Conservation (phyloP, 2,329 filamentous ascomycete species). For the Emergomyces orientalis region DNA sequence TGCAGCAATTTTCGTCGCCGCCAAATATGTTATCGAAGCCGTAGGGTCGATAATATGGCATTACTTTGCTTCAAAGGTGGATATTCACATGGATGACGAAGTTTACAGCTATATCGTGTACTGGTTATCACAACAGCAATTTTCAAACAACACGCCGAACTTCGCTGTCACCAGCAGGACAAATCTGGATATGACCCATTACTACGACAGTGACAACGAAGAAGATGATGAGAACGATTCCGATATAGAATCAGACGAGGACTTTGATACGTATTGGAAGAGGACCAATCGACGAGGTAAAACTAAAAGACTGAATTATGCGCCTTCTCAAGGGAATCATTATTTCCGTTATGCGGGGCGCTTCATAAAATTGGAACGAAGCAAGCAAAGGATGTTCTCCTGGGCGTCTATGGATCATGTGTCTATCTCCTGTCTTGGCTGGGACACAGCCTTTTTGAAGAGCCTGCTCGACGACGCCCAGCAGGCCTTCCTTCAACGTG, state of each 20-base stretch:
- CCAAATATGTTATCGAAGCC: not conserved
- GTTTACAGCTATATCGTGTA: conserved; percentile 64
- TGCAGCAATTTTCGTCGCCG: not conserved
- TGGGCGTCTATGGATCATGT: too few species aligned
- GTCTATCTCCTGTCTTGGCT: too few species aligned
- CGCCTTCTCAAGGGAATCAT: too few species aligned
- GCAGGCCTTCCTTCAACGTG: too few species aligned
- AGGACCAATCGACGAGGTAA: conserved; percentile 32
- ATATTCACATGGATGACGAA: conserved; percentile 62
- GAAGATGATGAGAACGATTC: conserved; percentile 39
- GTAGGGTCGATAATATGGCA: conserved; percentile 36
- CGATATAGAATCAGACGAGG: conserved; percentile 23
- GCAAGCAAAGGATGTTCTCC: too few species aligned
- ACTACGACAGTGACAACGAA: conserved; percentile 22
- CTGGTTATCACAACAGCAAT: conserved; percentile 56
- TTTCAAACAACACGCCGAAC: conserved; percentile 49
- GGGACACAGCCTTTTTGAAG: too few species aligned
- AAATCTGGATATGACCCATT: conserved; percentile 31
- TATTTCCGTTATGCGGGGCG: too few species aligned
- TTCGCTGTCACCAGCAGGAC: conserved; percentile 58
- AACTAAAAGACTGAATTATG: conserved; percentile 39
- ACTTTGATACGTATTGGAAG: conserved; percentile 34
- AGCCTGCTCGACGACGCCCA: too few species aligned
- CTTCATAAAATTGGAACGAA: too few species aligned
- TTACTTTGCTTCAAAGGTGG: conserved; percentile 56